These are phyloP conservation scores for Puccinia brachypodii DNA, from an alignment of 1,284 basidiomycete genomes.

Conservation along the genomic window DNA sequence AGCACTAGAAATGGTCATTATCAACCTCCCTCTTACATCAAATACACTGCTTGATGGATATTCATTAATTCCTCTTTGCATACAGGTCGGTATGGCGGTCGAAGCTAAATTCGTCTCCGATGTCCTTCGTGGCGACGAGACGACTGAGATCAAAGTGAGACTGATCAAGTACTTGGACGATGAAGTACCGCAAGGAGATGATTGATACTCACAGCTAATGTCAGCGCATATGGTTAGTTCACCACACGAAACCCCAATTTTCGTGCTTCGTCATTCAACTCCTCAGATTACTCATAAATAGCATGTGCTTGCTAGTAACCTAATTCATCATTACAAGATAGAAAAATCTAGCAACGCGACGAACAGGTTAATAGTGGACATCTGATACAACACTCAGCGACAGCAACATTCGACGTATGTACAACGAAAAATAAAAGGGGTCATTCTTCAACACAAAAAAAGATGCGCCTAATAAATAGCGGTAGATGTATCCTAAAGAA, in stretches of 20 bases:
- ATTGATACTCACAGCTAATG: constrained; percentile 50
- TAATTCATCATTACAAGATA: no score
- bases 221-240: not conserved
- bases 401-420: no score
- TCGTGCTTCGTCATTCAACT: not conserved
- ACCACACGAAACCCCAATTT: not conserved
- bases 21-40: not conserved
- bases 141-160: constrained; percentile 86
- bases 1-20: constrained; percentile 90
- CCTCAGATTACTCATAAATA: not conserved
- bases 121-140: constrained; percentile 85
- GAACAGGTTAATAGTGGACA: no score
- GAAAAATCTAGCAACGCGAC: no score
- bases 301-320: no score
- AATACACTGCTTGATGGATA: not conserved
- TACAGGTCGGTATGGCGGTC: constrained; percentile 92
- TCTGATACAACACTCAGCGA: no score
- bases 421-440: no score
- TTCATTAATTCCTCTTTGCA: not conserved
- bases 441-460: no score
- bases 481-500: no score
- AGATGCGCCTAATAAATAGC: no score
- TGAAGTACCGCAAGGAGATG: constrained; percentile 63
- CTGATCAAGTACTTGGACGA: constrained; percentile 91
- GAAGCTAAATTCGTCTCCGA: constrained; percentile 87